Evolutionary conservation across 179 eudicot species (phyloP).

Genomic region (Pouteria campechiana): DNA sequence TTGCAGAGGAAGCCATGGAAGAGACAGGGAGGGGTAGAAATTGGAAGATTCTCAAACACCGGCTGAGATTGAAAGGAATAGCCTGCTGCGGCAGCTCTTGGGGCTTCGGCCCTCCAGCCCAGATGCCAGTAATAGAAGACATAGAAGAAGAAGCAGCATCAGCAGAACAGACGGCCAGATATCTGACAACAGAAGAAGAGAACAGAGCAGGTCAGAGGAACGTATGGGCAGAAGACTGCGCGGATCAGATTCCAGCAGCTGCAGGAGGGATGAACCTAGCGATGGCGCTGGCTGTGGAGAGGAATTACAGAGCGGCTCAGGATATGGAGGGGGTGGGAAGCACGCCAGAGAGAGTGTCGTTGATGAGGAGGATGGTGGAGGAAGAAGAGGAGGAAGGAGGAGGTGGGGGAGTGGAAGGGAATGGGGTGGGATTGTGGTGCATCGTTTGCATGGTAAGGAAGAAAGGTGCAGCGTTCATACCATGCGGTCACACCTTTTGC

Average conservation of each 20-base stretch:
- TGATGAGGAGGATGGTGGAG: conserved; percentile 33
- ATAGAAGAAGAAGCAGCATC: conserved; percentile 3
- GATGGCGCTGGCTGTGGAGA: conserved; percentile 31
- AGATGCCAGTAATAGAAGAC: neutral
- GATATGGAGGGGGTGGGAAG: conserved; percentile 1
- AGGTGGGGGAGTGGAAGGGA: neutral
- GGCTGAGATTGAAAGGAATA: conserved; percentile 20
- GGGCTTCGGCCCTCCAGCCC: neutral
- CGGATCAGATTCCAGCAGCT: neutral
- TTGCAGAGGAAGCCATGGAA: conserved; percentile 29
- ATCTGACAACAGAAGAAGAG: neutral
- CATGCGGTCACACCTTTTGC: conserved; percentile 56
- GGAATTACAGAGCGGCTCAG: conserved; percentile 11
- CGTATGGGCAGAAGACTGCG: neutral
- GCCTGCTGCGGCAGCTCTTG: conserved; percentile 21
- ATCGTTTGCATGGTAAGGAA: conserved; percentile 59
- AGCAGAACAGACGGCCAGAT: conserved; percentile 3
- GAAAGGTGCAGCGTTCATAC: conserved; percentile 47
- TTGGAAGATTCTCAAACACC: conserved; percentile 15
- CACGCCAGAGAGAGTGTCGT: conserved; percentile 23
- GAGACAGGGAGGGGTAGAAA: conserved; percentile 9
- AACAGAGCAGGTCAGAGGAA: neutral
- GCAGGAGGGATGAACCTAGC: conserved; percentile 28
- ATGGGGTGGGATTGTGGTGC: conserved; percentile 19
- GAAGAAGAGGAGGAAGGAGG: conserved; percentile 15